A percentile compares a stretch with the other conserved stretches of the same genome.
Evolutionary conservation across 139 green algal genomes (phyloP).

Genomic region (Auxenochlorella pyrenoidosa): DNA sequence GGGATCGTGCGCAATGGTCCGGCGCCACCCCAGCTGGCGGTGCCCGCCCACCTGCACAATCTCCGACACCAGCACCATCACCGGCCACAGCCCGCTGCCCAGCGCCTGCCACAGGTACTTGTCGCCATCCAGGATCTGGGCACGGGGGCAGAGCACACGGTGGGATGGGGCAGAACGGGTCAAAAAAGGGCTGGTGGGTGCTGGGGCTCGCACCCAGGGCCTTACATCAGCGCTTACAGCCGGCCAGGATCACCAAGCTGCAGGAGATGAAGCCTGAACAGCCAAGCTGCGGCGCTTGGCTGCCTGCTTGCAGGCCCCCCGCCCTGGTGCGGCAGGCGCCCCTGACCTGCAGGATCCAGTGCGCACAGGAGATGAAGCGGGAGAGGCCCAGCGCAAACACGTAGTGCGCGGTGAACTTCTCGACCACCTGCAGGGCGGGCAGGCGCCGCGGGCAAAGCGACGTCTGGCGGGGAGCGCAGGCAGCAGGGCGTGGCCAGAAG

Average conservation of each 20-base stretch:
- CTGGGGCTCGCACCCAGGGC: too few species aligned
- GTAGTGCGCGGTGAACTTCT: slow-evolving; percentile 99
- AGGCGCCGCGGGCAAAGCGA: too few species aligned
- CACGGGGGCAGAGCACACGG: too few species aligned
- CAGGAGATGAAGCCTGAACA: too few species aligned
- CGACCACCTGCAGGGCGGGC: slow-evolving; percentile 71
- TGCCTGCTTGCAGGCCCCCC: not conserved
- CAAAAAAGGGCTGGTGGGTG: not conserved
- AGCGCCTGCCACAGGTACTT: slow-evolving; percentile 88
- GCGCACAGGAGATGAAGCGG: slow-evolving; percentile 96
- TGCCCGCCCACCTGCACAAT: slow-evolving; percentile 76
- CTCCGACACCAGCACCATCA: slow-evolving; percentile 97
- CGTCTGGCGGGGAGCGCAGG: not conserved
- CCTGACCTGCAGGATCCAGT: slow-evolving; percentile 94
- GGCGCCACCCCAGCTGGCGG: too few species aligned
- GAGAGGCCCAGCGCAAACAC: slow-evolving; percentile 96
- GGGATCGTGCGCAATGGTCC: too few species aligned
- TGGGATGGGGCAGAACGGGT: not conserved
- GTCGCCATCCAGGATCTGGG: slow-evolving; percentile 93
- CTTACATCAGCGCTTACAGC: too few species aligned
- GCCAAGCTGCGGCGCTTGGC: too few species aligned
- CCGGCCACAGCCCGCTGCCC: slow-evolving; percentile 93
- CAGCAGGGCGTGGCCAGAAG: too few species aligned
- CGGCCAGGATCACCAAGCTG: too few species aligned
- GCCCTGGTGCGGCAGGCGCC: too few species aligned